Evolutionary conservation across 108 stramenopile genomes (phyloP), one percentile per base, ranked within the genome.

Genomic region (Conticribra guillardii): DNA sequence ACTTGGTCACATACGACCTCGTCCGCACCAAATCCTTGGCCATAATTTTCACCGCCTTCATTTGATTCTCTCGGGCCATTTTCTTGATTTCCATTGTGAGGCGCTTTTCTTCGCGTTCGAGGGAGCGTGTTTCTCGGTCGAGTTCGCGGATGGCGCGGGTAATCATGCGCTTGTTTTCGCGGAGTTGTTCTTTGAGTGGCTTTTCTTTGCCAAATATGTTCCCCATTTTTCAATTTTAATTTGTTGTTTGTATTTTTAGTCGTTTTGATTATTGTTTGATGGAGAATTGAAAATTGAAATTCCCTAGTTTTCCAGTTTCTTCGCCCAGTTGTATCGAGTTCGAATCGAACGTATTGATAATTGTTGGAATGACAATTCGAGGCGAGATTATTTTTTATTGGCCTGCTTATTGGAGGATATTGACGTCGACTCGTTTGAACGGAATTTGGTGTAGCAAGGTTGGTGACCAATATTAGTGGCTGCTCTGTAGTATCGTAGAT

Each of bases 151-250:
- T 83, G 30, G 97, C 95, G 15, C 94, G 76, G 14, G 84, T 97
- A 54, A 98, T 97, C 87, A 90, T 91, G 41, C 98, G 94, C 76
- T 98, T 97, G 80, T 98, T 97, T 68, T 98, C 97, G 17, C 98
- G 92, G 47, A 98, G 81, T 22, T 97, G 91, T 78, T 98, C 98
- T 65, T 97, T 98, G 54, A 98, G 84, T 46, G 98, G 97, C 80
- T 97, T 97, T 45, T 98, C 92, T 64, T 89, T 89, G 28, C 94
- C 94, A 47, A 96, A 88, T 37, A 94, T 66, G 60, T 91, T 85
- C 28, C 95, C 95, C 95, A 96, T 96, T 17, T 29, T 86, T 61
- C n/a, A 21, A 15, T 51, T 9, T 41, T 41, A 11, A 9, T 41
- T 41, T 5, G 37, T 11, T 41, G 37, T 5, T 9, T 41, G 37